Base-by-base conservation (phyloP, 1,139 yeast species). In the Taiozyma onychis region DNA sequence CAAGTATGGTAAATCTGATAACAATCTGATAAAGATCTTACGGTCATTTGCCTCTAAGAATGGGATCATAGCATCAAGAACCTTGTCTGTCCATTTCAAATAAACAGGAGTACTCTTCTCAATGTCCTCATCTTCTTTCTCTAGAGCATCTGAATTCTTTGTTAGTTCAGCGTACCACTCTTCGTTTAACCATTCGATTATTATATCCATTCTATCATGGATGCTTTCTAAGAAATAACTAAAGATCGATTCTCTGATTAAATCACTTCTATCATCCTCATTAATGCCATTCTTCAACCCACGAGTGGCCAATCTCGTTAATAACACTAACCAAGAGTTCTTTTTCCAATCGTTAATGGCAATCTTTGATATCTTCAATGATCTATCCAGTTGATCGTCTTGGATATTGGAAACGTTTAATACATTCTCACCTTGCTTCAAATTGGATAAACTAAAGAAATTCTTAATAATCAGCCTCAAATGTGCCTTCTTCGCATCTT, bases 101-200 rank as follows among this genome's bases (percentile, higher is more conserved):
- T 88, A 88, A 9, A 65, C 67, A 10, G 83, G 81, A 0, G 81
- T 76, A 21, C 67, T 63, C 13, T 54, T 44, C n/a, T 47, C 62
- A 4, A 47, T 51, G 32, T 62, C 60, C 24, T 68, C 68, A 9
- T 55, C 56, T 28, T 54, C 51, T 18, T 58, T 42, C 44, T 54
- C 44, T 41, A 55, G 48, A n/a, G 48, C 43, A 44, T 54, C 48
- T 24, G 57, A 57, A 18, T 56, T 53, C 30, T 68, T 69, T 1
- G 79, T 80, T 55, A 70, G 70, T 57, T 86, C 95, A 44, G 83
- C 77, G 66, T 83, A 91, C 96, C 97, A 95, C 66, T 95, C 99
- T 67, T 93, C 99, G 61, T 88, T 91, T 49, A 95, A 72, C 99
- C 99, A 95, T 54, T 87, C 90, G 39, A 91, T 81, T n/a, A 88